A percentile compares a stretch with the other conserved stretches of the same genome.
These are phyloP conservation scores for Penicillium olsonii DNA, from an alignment of 2,329 filamentous ascomycete species.

Conservation along the genomic window DNA sequence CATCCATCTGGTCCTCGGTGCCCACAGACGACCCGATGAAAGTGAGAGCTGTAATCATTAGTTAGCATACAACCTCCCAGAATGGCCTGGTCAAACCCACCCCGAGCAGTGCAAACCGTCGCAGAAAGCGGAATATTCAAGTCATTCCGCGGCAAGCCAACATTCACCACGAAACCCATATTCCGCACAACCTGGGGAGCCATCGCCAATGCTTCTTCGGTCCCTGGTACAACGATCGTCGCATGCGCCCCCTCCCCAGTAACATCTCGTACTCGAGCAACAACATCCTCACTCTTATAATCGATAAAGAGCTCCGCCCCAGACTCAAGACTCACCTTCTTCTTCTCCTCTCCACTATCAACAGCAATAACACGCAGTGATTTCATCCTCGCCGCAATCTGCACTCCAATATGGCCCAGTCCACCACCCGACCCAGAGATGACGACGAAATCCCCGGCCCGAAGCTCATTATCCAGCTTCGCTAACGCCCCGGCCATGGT, in stretches of 20 bases:
- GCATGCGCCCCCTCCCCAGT: slow-evolving; percentile 26
- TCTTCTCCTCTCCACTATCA: slow-evolving; percentile 21
- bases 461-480: slow-evolving; percentile 19
- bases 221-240: slow-evolving; percentile 23
- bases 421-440: slow-evolving; percentile 55
- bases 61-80: background rate
- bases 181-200: slow-evolving; percentile 22
- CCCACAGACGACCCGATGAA: slow-evolving; percentile 27
- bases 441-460: slow-evolving; percentile 39
- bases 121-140: slow-evolving; percentile 25
- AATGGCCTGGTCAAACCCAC: slow-evolving; percentile 17
- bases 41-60: slow-evolving; percentile 13
- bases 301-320: slow-evolving; percentile 24
- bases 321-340: slow-evolving; percentile 20
- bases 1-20: slow-evolving; percentile 21
- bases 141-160: slow-evolving; percentile 24
- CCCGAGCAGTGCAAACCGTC: slow-evolving; percentile 27
- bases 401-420: slow-evolving; percentile 56
- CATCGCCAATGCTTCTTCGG: slow-evolving; percentile 20
- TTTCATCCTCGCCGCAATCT: slow-evolving; percentile 56
- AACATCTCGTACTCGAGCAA: slow-evolving; percentile 18
- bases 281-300: slow-evolving; percentile 23
- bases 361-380: slow-evolving; percentile 58
- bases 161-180: slow-evolving; percentile 23
- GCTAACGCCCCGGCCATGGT: slow-evolving; percentile 24